Evolutionary conservation across 495 filamentous ascomycete genomes (phyloP).

Genomic region (Monascus purpureus): DNA sequence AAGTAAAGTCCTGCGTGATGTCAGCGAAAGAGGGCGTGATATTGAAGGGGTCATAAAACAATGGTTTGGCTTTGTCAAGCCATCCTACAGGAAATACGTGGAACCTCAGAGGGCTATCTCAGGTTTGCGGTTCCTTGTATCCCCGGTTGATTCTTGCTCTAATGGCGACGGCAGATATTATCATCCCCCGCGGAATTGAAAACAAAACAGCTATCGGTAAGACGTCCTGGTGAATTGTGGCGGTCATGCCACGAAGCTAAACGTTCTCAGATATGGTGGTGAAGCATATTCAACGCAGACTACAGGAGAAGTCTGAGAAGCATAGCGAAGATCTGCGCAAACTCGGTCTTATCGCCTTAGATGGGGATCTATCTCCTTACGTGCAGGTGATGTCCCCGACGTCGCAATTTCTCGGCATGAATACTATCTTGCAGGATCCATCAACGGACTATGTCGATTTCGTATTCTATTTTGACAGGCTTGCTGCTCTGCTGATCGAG

Average conservation of each 20-base stretch:
- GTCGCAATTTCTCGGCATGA: constrained; percentile 71
- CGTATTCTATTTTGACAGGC: constrained; percentile 89
- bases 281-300: constrained; percentile 71
- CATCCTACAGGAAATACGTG: constrained; percentile 82
- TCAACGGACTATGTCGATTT: constrained; percentile 76
- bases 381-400: constrained; percentile 59
- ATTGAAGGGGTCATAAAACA: constrained; percentile 95
- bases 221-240: no score
- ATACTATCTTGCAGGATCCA: constrained; percentile 75
- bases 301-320: constrained; percentile 69
- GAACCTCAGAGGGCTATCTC: constrained; percentile 79
- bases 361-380: constrained; percentile 57
- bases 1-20: constrained; percentile 68
- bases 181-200: constrained; percentile 86
- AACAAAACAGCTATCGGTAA: constrained; percentile 83
- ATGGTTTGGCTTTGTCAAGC: constrained; percentile 93
- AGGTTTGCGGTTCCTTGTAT: constrained; percentile 23
- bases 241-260: constrained; percentile 13
- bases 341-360: constrained; percentile 52
- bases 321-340: constrained; percentile 65
- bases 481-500: constrained; percentile 74
- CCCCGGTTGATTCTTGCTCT: constrained; percentile 4
- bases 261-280: constrained; percentile 62
- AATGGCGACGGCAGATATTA: constrained; percentile 51
- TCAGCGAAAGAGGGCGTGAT: constrained; percentile 68